Conservation (phyloP, 768 basidiomycete species). For the Mycena sanguinolenta region DNA sequence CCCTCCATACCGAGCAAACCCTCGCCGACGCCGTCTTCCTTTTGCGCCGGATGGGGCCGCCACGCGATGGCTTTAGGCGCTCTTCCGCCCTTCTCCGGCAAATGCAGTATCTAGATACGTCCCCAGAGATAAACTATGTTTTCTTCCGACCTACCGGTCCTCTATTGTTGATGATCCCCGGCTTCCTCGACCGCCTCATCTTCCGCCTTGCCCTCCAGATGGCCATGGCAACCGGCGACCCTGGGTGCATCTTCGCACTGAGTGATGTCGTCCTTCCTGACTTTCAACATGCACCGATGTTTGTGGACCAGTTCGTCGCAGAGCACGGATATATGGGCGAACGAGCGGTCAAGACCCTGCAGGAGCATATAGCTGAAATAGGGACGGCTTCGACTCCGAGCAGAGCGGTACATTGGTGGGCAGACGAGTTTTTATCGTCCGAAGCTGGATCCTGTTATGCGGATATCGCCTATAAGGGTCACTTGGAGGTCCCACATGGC, state of each 20-base stretch:
- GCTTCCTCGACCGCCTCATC: conserved; percentile 4
- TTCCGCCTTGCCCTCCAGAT: conserved; percentile 11
- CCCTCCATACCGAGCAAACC: not conserved
- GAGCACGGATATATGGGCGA: conserved; percentile 12
- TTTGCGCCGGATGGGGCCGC: conserved; percentile 14
- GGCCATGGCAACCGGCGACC: conserved; percentile 16
- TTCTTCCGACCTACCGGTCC: conserved; percentile 17
- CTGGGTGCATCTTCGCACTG: conserved; percentile 11
- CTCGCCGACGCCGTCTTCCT: conserved; percentile 17
- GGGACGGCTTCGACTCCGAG: not conserved
- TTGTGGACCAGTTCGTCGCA: conserved; percentile 8
- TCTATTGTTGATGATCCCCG: not conserved
- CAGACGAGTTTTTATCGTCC: conserved; percentile 6
- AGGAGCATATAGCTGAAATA: not conserved
- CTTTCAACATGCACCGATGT: conserved; percentile 15
- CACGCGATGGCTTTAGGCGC: conserved; percentile 15
- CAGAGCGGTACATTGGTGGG: conserved; percentile 9
- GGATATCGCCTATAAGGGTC: not conserved
- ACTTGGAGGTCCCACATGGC: not conserved
- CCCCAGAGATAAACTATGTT: conserved; percentile 9
- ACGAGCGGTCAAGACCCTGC: conserved; percentile 14
- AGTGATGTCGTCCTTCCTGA: not conserved
- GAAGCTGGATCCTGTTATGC: conserved; percentile 12
- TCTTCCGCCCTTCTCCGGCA: conserved; percentile 20
- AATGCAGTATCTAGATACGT: conserved; percentile 17